These are phyloP conservation scores for Chrysochromulina tobinii DNA, from an alignment of 78 protist genomes.

Conservation along the genomic window DNA sequence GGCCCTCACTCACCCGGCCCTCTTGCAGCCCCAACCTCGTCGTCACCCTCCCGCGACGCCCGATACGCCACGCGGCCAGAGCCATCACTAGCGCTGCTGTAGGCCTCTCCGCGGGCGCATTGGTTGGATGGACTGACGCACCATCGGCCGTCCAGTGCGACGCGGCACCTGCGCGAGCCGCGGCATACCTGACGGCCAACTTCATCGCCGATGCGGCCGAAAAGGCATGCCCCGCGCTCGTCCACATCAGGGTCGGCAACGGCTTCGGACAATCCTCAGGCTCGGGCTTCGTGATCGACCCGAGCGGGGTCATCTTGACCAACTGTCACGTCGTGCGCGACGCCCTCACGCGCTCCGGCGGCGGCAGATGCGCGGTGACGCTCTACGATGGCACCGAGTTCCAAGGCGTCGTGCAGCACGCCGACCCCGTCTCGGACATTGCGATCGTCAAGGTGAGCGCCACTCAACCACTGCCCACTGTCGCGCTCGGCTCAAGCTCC, in stretches of 20 bases:
- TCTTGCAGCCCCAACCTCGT: too few species aligned
- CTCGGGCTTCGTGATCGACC: background rate
- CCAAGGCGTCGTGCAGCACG: background rate
- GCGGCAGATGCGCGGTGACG: background rate
- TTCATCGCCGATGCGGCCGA: constrained; percentile 14
- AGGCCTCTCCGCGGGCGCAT: too few species aligned
- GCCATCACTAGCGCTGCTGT: too few species aligned
- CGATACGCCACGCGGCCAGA: too few species aligned
- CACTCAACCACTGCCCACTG: background rate
- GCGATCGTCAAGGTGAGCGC: background rate
- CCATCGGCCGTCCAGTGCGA: too few species aligned
- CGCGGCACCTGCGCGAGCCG: too few species aligned
- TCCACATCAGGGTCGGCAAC: background rate
- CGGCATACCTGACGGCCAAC: background rate
- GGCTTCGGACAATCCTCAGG: background rate
- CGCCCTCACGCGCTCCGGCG: background rate
- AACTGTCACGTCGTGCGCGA: background rate
- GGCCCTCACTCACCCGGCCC: too few species aligned
- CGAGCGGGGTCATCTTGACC: background rate
- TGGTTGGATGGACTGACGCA: too few species aligned
- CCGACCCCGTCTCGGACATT: background rate
- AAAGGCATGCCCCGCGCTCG: background rate
- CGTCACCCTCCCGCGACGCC: too few species aligned
- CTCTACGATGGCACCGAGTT: background rate
- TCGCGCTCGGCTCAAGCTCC: background rate